Base-by-base conservation (phyloP, 495 filamentous ascomycete species). In the Cercophora newfieldiana region DNA sequence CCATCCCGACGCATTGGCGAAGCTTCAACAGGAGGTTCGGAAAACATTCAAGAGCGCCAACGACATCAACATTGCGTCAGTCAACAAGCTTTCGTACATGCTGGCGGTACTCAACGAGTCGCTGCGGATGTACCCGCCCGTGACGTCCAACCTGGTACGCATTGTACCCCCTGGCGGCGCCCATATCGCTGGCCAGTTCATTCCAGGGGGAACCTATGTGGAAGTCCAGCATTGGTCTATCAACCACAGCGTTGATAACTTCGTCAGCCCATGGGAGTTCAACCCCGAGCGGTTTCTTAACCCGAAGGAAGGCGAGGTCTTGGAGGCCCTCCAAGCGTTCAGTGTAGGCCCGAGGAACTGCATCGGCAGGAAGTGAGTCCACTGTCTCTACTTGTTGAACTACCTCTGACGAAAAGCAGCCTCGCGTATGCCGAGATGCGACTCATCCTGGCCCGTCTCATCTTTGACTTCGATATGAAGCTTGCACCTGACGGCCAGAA, bases 61-160 rank as follows among this genome's bases (percentile, higher is more conserved):
- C 0, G 81, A 85, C 2, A 89, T 91, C 61, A 83, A 71, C 3
- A 65, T 83, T 0, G 25, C 71, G 7, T 74, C 71, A 21, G 78
- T 84, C 2, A 64, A 68, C 26, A 66, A 75, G 4, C 73, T 89
- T 1, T 44, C 78, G 1, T 89, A 87, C 69, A 69, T 89, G 69
- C 55, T 80, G 4, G 87, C 86, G 2, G 80, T 80, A n/a, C 70
- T 88, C 1, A 74, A 85, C 51, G 87, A 90, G 68, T 69, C 76
- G 1, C 69, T 89, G 71, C 80, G 87, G 1, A 72, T 87, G 58
- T 85, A 84, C 69, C 82, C 87, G 1, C 83, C 87, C 0, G 74
- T 82, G 2, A 68, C 81, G 0, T 73, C 65, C 50, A 75, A 75
- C 1, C 63, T 82, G 24, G 76, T 79, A 0, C 78, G 87, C 2